Evolutionary conservation across 1,139 yeast species (phyloP), one percentile per base, ranked within the genome.

Genomic region (Suhomyces bokatorum): DNA sequence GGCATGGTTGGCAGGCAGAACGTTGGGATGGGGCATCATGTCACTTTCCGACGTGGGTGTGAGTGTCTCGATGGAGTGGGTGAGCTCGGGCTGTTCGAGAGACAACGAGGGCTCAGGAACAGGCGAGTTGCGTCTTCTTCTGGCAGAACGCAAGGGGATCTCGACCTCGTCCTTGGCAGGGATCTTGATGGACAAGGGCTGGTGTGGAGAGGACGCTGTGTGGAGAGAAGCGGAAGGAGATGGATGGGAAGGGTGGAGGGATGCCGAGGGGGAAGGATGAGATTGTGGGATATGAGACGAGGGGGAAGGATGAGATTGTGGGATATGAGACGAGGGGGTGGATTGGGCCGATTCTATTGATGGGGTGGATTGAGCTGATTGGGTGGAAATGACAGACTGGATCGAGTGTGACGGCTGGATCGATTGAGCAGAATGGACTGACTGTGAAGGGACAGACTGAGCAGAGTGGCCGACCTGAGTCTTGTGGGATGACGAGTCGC

Each of bases 91-190:
- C 12, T 29, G 38, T n/a, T 15, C n/a, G 6, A 12, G 38, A 6
- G 32, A 16, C 10, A 12, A 3, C 16, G 29, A 16, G 3, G 33
- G 14, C 6, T 34, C 33, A 6, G 40, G 44, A 7, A 24, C 35
- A 3, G 43, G 44, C 6, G 51, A 42, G 29, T 48, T 47, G 8
- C 51, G 49, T 37, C 56, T 49, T 41, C 63, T 49, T 33, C 60
- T 42, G 8, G 62, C 54, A 3, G 63, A 59, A 17, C 63, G 46
- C 28, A 54, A 50, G 3, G 63, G 62, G 6, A 59, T 52, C 14
- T 53, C 60, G 27, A 33, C 47, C 32, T 43, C 46, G 7, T 45
- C 37, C 29, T 36, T 39, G 6, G 32, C 7, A n/a, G 42, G 36
- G 22, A 31, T 35, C 12, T 24, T 22, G 17, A 34, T 22, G 29